phyloP scores from a whole-genome alignment of 352 stramenopile genomes.

The Globisporangium yorkense region DNA sequence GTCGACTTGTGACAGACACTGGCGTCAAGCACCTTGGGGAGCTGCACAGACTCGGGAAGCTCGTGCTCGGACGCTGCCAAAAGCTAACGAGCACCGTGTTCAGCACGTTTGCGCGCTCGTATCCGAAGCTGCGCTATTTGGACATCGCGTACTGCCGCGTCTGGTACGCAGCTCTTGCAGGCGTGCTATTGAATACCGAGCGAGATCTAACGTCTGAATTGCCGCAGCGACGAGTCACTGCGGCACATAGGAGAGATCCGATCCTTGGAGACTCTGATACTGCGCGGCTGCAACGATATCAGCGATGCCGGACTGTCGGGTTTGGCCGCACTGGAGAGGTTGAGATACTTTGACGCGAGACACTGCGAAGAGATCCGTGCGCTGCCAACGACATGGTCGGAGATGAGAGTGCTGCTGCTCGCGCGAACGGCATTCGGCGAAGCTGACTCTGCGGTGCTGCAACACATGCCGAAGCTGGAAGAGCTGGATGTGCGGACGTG shows the following conservation, averaged over 20 bases:
- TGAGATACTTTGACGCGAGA: conserved; percentile 65
- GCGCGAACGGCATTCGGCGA: conserved; percentile 58
- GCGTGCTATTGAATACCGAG: neutral
- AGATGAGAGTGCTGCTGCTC: conserved; percentile 53
- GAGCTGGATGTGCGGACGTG: conserved; percentile 68
- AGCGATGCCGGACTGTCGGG: conserved; percentile 24
- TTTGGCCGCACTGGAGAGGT: conserved; percentile 21
- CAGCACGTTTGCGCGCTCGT: conserved; percentile 27
- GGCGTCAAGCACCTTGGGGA: conserved; percentile 40
- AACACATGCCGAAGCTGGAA: conserved; percentile 35
- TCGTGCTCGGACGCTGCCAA: conserved; percentile 48
- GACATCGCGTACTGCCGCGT: conserved; percentile 53
- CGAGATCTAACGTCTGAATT: neutral
- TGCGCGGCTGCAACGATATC: conserved; percentile 39
- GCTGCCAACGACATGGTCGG: conserved; percentile 41
- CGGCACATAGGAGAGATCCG: conserved; percentile 25
- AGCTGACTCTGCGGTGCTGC: conserved; percentile 50
- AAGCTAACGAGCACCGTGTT: conserved; percentile 51
- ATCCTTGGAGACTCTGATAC: conserved; percentile 32
- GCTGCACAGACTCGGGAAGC: conserved; percentile 40
- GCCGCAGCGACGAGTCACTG: conserved; percentile 24
- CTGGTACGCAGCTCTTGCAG: conserved; percentile 18
- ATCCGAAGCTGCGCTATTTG: conserved; percentile 33
- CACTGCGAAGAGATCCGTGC: conserved; percentile 56
- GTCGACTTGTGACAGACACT: conserved; percentile 41